A percentile compares a stretch with the other conserved stretches of the same genome.
Evolutionary conservation across 1,284 basidiomycete genomes (phyloP).

Genomic region (Ganoderma sinense): DNA sequence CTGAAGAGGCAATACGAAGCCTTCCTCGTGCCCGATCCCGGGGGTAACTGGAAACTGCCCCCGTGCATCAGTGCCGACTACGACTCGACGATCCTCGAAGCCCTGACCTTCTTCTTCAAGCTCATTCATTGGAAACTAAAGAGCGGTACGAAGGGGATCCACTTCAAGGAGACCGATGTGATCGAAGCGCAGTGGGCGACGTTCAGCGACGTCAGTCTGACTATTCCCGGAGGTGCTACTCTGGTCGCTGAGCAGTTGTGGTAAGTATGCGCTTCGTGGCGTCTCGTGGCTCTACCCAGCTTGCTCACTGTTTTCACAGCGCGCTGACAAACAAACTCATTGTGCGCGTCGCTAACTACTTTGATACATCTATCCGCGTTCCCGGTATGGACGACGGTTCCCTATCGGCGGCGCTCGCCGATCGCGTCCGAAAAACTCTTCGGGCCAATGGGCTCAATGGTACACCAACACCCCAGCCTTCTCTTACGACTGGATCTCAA

Average conservation of each 20-base stretch:
- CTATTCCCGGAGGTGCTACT: slow-evolving; percentile 88
- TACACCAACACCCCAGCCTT: slow-evolving; percentile 31
- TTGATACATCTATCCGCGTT: slow-evolving; percentile 91
- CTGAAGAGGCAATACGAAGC: slow-evolving; percentile 95
- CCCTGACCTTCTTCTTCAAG: slow-evolving; percentile 91
- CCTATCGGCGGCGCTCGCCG: slow-evolving; percentile 22
- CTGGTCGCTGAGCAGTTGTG: slow-evolving; percentile 96
- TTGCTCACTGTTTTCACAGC: slow-evolving; percentile 46
- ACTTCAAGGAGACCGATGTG: slow-evolving; percentile 98
- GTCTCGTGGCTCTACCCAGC: slow-evolving; percentile 6
- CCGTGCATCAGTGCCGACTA: slow-evolving; percentile 91
- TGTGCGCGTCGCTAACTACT: slow-evolving; percentile 91
- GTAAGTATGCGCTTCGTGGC: slow-evolving; percentile 54
- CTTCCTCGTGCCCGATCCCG: slow-evolving; percentile 86
- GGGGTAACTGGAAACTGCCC: slow-evolving; percentile 89
- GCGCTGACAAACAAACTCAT: slow-evolving; percentile 91
- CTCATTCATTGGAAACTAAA: slow-evolving; percentile 96
- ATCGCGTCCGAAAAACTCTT: slow-evolving; percentile 28
- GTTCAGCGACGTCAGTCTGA: slow-evolving; percentile 92
- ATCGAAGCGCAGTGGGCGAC: slow-evolving; percentile 97
- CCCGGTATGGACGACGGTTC: slow-evolving; percentile 51
- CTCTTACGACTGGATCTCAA: slow-evolving; percentile 33
- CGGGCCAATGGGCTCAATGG: slow-evolving; percentile 24
- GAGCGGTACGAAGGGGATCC: slow-evolving; percentile 89
- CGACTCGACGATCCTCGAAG: slow-evolving; percentile 89